A percentile compares a stretch with the other conserved stretches of the same genome.
Conservation (phyloP, 2,329 filamentous ascomycete genomes). For the Teratosphaeria viscida region DNA sequence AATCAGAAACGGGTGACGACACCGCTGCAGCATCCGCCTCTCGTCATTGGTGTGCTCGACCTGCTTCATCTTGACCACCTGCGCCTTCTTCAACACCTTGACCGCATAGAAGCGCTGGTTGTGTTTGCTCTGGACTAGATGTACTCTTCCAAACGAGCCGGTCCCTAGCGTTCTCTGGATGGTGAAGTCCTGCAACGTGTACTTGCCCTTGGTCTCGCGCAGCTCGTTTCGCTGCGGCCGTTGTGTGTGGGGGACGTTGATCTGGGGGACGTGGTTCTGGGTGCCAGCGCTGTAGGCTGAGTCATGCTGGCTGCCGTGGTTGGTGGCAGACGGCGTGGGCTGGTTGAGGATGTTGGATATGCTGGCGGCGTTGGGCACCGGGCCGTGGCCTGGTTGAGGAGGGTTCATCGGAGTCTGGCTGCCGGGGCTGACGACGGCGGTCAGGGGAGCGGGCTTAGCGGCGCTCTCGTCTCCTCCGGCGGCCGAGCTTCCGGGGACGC, state of each 20-base stretch:
- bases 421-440: not conserved
- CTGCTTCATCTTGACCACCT: constrained; percentile 99
- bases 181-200: constrained; percentile 81
- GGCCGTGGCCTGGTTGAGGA: constrained; percentile 25
- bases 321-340: constrained; percentile 64
- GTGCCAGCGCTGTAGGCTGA: constrained; percentile 28
- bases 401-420: constrained; percentile 9
- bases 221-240: constrained; percentile 25
- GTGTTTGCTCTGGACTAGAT: constrained; percentile 94
- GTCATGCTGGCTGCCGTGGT: constrained; percentile 38
- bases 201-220: constrained; percentile 89
- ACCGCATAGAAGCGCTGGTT: constrained; percentile 97
- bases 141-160: constrained; percentile 91
- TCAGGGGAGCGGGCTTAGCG: constrained; percentile 1
- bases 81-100: constrained; percentile 96
- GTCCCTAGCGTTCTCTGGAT: constrained; percentile 88
- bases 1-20: constrained; percentile 95
- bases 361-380: constrained; percentile 12
- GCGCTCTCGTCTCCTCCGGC: not conserved
- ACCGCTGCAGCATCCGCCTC: constrained; percentile 85
- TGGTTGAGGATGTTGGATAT: constrained; percentile 59
- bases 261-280: constrained; percentile 5
- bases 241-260: constrained; percentile 26
- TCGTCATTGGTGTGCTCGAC: constrained; percentile 99
- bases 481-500: not conserved